Evolutionary conservation across 164 flowering plant genomes (phyloP).

Genomic region (Dillenia turbinata): DNA sequence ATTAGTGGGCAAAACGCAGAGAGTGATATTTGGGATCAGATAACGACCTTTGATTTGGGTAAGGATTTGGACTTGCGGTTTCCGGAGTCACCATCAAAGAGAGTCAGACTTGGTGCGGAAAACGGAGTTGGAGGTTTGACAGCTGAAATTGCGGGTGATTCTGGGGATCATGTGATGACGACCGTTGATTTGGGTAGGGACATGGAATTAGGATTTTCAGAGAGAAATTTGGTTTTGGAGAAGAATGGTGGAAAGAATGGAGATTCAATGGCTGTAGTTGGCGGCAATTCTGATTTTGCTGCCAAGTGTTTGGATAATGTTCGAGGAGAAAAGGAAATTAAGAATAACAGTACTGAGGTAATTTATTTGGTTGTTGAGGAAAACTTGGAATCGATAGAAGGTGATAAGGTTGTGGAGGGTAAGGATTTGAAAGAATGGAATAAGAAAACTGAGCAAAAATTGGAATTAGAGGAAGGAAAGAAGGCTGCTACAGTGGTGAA

Average conservation of each 20-base stretch:
- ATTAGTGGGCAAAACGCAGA: constrained; percentile 1
- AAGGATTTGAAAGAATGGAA: not conserved
- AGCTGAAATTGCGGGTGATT: not conserved
- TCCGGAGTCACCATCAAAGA: not conserved
- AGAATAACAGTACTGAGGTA: too few species aligned
- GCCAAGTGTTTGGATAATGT: too few species aligned
- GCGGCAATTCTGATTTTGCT: not conserved
- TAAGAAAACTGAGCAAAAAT: not conserved
- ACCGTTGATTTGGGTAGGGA: constrained; percentile 23
- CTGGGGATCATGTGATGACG: not conserved
- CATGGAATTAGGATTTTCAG: constrained; percentile 12
- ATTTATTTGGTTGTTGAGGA: not conserved
- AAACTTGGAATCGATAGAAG: not conserved
- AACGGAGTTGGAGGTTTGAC: constrained; percentile 2
- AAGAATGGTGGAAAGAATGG: not conserved
- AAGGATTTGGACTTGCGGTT: constrained; percentile 1
- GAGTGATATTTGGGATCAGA: too few species aligned
- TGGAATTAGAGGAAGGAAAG: not conserved
- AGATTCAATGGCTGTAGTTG: not conserved
- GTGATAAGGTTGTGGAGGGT: not conserved
- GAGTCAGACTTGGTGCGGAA: not conserved
- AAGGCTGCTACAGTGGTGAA: not conserved
- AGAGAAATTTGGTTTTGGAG: constrained; percentile 1
- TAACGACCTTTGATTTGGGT: not conserved
- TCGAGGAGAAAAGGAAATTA: too few species aligned